phyloP scores from a whole-genome alignment of 2,329 filamentous ascomycete species.

The Claviceps maximensis region DNA sequence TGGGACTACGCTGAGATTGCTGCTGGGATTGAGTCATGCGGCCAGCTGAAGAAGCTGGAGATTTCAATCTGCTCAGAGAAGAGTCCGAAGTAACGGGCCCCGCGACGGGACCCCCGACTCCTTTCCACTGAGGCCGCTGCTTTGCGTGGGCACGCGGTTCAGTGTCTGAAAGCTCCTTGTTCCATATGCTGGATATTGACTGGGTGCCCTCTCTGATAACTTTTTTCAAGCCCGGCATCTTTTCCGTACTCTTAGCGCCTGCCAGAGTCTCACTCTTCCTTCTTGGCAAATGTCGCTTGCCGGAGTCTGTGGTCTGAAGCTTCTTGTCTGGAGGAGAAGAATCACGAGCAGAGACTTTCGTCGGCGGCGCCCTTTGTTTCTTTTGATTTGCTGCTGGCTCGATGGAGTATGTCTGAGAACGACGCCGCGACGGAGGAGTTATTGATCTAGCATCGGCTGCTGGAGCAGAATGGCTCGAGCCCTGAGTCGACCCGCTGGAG shows the following conservation, averaged over 20 bases:
- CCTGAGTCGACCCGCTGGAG: slow-evolving; percentile 3
- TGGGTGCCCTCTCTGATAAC: slow-evolving; percentile 38
- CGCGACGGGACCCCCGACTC: slow-evolving; percentile 4
- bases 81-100: slow-evolving; percentile 1
- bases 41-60: slow-evolving; percentile 2
- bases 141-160: slow-evolving; percentile 10
- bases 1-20: not conserved
- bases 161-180: slow-evolving; percentile 27
- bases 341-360: slow-evolving; percentile 7
- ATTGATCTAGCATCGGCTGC: not conserved
- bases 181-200: slow-evolving; percentile 34
- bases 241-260: slow-evolving; percentile 11
- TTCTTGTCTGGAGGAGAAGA: slow-evolving; percentile 8
- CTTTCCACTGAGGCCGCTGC: slow-evolving; percentile 14
- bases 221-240: slow-evolving; percentile 23
- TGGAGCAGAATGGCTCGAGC: slow-evolving; percentile 6
- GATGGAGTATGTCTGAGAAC: not conserved
- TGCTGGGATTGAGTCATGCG: slow-evolving; percentile 4
- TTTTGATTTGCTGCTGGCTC: slow-evolving; percentile 31
- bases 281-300: slow-evolving; percentile 13
- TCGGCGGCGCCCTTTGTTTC: slow-evolving; percentile 25
- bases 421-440: not conserved
- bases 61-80: slow-evolving; percentile 2
- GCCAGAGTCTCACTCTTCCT: slow-evolving; percentile 15
- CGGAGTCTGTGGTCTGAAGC: not conserved